Evolutionary conservation across 805 yeast species (phyloP).

Genomic region (Suhomyces canberraensis): DNA sequence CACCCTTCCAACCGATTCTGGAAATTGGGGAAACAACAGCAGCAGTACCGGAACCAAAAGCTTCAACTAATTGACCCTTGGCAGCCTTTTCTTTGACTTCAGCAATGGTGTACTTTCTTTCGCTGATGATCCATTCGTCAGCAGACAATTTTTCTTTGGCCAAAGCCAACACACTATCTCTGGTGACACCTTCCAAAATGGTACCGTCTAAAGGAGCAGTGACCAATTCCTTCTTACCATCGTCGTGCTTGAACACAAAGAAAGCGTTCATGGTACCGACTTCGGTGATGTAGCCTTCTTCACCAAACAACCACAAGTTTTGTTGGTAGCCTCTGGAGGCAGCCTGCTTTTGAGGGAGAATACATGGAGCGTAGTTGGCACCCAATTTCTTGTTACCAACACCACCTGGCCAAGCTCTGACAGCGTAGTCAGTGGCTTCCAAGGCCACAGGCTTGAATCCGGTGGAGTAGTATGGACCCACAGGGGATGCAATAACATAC

Average conservation of each 20-base stretch:
- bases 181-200: conserved; percentile 92
- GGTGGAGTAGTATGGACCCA: conserved; percentile 92
- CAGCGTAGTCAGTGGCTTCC: conserved; percentile 94
- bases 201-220: conserved; percentile 98
- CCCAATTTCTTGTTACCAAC: conserved; percentile 95
- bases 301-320: conserved; percentile 94
- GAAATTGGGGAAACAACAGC: conserved; percentile 94
- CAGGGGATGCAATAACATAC: conserved; percentile 90
- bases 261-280: conserved; percentile 98
- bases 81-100: conserved; percentile 78
- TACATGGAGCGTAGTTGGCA: conserved; percentile 96
- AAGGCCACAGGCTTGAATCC: conserved; percentile 94
- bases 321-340: conserved; percentile 91
- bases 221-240: conserved; percentile 86
- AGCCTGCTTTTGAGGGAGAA: conserved; percentile 86
- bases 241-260: conserved; percentile 74
- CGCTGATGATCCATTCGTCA: conserved; percentile 77
- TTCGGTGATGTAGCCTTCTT: conserved; percentile 82
- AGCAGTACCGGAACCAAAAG: conserved; percentile 97
- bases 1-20: conserved; percentile 76
- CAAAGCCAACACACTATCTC: conserved; percentile 79
- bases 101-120: conserved; percentile 76
- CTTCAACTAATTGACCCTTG: conserved; percentile 85
- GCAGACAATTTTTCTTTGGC: conserved; percentile 74
- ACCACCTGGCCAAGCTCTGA: conserved; percentile 99